These are phyloP conservation scores for Solanum medicagineum DNA, from an alignment of 257 asterid genomes.

Conservation along the genomic window DNA sequence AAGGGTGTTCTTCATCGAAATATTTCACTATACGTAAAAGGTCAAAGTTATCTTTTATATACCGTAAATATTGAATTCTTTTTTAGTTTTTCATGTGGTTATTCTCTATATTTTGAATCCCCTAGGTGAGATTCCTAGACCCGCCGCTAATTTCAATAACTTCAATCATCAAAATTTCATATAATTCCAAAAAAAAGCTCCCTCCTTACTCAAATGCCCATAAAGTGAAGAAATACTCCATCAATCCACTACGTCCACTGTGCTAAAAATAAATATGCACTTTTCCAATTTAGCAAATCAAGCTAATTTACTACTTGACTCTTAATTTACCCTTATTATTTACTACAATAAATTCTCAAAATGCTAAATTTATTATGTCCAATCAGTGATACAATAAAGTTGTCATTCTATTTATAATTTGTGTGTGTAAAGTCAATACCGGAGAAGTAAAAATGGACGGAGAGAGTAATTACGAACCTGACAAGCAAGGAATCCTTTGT, in stretches of 20 bases:
- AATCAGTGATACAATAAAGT: not conserved
- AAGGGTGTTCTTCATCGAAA: not conserved
- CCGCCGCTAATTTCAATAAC: not conserved
- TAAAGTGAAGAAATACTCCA: no score
- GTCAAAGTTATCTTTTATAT: not conserved
- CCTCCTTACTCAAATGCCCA: not conserved
- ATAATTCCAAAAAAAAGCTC: not conserved
- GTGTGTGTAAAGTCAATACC: not conserved
- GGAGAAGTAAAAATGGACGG: not conserved
- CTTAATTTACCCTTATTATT: not conserved
- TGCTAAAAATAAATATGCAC: no score
- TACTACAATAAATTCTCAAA: not conserved
- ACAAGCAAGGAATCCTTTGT: conserved; percentile 36
- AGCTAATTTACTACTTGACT: no score
- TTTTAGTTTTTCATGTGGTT: not conserved
- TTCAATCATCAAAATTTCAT: not conserved
- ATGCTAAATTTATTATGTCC: not conserved
- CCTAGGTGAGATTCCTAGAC: not conserved
- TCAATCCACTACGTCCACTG: no score
- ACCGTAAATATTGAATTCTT: not conserved
- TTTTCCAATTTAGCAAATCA: no score
- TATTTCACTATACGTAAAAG: not conserved
- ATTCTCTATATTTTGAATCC: not conserved
- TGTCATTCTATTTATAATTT: not conserved
- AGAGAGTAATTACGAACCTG: conserved; percentile 8